Conservation (phyloP, 2,329 filamentous ascomycete genomes). For the Arthrobotrys megalospora region DNA sequence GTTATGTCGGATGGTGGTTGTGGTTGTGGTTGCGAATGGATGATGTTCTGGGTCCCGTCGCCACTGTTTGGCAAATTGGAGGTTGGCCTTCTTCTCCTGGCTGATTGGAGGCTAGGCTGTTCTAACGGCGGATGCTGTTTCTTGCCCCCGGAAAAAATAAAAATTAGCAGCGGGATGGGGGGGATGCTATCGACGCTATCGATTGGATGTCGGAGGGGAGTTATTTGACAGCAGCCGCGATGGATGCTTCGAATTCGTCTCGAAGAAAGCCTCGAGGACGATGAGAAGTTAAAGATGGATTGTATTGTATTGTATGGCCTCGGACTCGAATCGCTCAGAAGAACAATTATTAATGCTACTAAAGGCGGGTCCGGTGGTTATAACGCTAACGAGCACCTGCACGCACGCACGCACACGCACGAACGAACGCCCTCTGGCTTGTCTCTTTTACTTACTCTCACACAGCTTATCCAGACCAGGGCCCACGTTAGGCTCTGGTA, state of each 20-base stretch:
- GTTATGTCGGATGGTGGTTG: constrained; percentile 1
- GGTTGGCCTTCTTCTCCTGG: constrained; percentile 40
- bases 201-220: constrained; percentile 12
- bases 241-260: not conserved
- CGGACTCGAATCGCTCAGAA: constrained; percentile 16
- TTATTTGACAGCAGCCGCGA: constrained; percentile 15
- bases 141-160: constrained; percentile 36
- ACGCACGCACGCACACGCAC: constrained; percentile 14
- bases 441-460: not conserved
- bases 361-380: constrained; percentile 43
- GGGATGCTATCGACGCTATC: constrained; percentile 2
- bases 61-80: constrained; percentile 43
- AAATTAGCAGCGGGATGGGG: constrained; percentile 3
- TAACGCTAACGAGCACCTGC: constrained; percentile 25
- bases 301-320: not conserved
- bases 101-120: constrained; percentile 58
- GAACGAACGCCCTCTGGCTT: not conserved
- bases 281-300: constrained; percentile 14
- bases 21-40: constrained; percentile 21
- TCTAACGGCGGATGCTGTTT: constrained; percentile 53
- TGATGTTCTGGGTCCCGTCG: constrained; percentile 46
- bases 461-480: constrained; percentile 54
- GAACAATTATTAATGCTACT: constrained; percentile 42
- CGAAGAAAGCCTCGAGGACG: not conserved
- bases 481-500: constrained; percentile 36